These are phyloP conservation scores for Debaryomycetaceae sp. DNA, from an alignment of 1,139 yeast species.

Conservation along the genomic window DNA sequence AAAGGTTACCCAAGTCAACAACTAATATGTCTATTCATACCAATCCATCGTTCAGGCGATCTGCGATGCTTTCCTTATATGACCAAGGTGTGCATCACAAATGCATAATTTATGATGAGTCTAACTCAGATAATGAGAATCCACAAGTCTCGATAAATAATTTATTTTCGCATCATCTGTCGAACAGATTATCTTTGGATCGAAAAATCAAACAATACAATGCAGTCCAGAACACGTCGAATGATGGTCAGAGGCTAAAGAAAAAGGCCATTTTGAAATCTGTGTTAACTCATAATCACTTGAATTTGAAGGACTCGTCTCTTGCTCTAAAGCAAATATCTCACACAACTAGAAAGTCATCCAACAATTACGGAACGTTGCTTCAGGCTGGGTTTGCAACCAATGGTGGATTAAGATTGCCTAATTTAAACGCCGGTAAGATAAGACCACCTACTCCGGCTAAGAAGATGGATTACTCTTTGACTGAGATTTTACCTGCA, in stretches of 20 bases:
- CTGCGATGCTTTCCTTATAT: slow-evolving; percentile 53
- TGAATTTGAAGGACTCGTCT: slow-evolving; percentile 43
- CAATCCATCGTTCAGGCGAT: slow-evolving; percentile 52
- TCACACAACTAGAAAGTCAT: slow-evolving; percentile 4
- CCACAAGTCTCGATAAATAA: slow-evolving; percentile 42
- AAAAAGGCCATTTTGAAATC: slow-evolving; percentile 5
- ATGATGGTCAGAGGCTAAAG: slow-evolving; percentile 2
- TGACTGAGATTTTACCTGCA: slow-evolving; percentile 11
- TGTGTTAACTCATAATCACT: slow-evolving; percentile 29
- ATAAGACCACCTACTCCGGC: slow-evolving; percentile 69
- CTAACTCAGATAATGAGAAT: slow-evolving; percentile 25
- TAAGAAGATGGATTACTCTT: slow-evolving; percentile 50
- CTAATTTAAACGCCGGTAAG: slow-evolving; percentile 40
- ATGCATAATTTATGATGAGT: slow-evolving; percentile 33
- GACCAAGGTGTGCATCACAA: slow-evolving; percentile 38
- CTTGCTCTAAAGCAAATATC: slow-evolving; percentile 34
- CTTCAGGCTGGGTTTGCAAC: slow-evolving; percentile 44
- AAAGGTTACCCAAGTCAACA: slow-evolving; percentile 27
- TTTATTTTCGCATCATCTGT: slow-evolving; percentile 37
- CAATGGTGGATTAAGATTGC: slow-evolving; percentile 48
- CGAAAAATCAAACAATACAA: slow-evolving; percentile 26
- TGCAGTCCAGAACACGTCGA: slow-evolving; percentile 8
- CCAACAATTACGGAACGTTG: neutral
- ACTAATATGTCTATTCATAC: slow-evolving; percentile 42
- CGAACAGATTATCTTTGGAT: slow-evolving; percentile 36